A percentile compares a stretch with the other conserved stretches of the same genome.
Evolutionary conservation across 352 stramenopile genomes (phyloP).

Genomic region (Bremia lactucae): DNA sequence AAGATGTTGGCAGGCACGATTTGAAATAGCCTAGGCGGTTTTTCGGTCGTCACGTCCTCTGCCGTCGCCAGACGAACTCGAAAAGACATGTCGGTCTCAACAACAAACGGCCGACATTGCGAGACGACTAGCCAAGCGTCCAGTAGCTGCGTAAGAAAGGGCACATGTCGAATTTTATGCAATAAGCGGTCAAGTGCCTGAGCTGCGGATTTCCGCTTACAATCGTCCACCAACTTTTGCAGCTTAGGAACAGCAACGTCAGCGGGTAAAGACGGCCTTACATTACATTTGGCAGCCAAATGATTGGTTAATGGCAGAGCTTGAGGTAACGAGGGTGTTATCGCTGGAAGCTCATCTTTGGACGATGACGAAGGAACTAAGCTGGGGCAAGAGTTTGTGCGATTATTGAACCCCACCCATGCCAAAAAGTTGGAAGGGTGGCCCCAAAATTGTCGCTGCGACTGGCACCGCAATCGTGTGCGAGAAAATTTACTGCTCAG

Average conservation of each 20-base stretch:
- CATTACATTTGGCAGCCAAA: constrained; percentile 5
- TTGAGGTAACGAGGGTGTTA: too few species aligned
- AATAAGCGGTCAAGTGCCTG: constrained; percentile 18
- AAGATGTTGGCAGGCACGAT: constrained; percentile 28
- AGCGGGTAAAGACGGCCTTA: constrained; percentile 2
- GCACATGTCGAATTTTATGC: constrained; percentile 9
- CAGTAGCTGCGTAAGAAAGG: constrained; percentile 10
- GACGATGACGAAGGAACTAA: too few species aligned
- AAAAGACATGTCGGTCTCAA: constrained; percentile 5
- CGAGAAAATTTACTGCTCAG: too few species aligned
- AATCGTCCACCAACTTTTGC: constrained; percentile 1
- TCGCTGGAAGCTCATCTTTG: too few species aligned
- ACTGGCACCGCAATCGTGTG: too few species aligned
- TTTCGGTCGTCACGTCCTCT: not conserved
- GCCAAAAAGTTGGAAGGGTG: too few species aligned
- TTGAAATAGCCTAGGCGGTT: constrained; percentile 18
- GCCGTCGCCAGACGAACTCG: constrained; percentile 3
- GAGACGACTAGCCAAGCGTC: constrained; percentile 21
- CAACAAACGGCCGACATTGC: constrained; percentile 21
- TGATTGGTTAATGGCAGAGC: constrained; percentile 1
- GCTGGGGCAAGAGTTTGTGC: too few species aligned
- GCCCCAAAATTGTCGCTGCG: too few species aligned
- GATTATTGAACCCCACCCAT: too few species aligned
- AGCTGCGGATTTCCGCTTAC: constrained; percentile 1
- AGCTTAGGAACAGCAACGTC: constrained; percentile 2